Evolutionary conservation across 1,284 basidiomycete species (phyloP), one percentile per base, ranked within the genome.

Genomic region (Moesziomyces antarcticus): DNA sequence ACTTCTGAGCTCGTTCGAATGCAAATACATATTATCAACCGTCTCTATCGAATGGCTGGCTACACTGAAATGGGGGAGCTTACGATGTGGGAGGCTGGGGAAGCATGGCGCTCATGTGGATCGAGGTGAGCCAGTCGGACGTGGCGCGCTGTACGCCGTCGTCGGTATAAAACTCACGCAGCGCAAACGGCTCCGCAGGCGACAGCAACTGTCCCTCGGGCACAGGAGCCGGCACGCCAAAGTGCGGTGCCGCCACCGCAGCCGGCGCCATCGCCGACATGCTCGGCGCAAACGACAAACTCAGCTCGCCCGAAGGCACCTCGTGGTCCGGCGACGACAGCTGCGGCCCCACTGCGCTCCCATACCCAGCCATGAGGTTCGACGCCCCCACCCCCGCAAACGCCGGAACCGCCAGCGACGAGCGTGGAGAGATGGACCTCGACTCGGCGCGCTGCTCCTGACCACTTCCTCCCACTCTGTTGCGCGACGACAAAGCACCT

Each of bases 91-190:
- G 14, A n/a, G 51, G 50, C 13, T 46, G 50, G 22, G 49, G n/a
- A 43, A 66, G 40, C 40, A 73, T 44, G n/a, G 60, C 24, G 20
- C 54, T 60, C 56, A 64, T 60, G 21, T 66, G 58, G 3, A 66
- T 49, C 1, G 54, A 46, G 14, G 58, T 56, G 51, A 74, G 52
- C 62, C 66, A 70, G 22, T 74, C 66, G 3, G 59, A 45, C 11
- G 24, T 50, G 9, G 56, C 40, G 7, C 59, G 46, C 53, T 67
- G 69, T 11, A 59, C 49, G 20, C 25, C 27, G 24, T 68, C 55
- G 33, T 65, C 60, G 22, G 65, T 53, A 33, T 73, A 73, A 18
- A 48, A 69, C 1, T 56, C 54, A 11, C 57, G 52, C 27, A 73
- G 50, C 0, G 71, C 71, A 24, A 55, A 61, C 18, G 71, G 61